A percentile compares a stretch with the other conserved stretches of the same genome.
Evolutionary conservation across 352 stramenopile species (phyloP).

Genomic region (Nannochloropsis limnetica): DNA sequence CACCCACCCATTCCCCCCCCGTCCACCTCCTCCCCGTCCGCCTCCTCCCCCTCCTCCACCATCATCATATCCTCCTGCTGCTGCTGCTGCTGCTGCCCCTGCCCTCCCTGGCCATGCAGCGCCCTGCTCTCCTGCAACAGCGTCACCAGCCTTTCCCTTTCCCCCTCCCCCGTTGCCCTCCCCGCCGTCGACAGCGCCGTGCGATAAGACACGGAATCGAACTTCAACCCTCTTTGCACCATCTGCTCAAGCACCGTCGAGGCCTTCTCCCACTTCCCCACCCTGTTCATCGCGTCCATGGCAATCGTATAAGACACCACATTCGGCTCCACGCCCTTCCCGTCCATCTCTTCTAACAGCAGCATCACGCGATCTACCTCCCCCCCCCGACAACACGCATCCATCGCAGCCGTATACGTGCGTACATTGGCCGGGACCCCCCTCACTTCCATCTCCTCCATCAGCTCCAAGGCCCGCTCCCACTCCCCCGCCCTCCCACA

Average conservation of each 20-base stretch:
- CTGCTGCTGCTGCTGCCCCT: background rate
- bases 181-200: slow-evolving; percentile 38
- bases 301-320: slow-evolving; percentile 39
- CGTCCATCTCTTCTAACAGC: slow-evolving; percentile 43
- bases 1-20: background rate
- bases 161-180: slow-evolving; percentile 36
- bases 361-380: slow-evolving; percentile 35
- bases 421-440: slow-evolving; percentile 38
- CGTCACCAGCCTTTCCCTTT: background rate
- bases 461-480: slow-evolving; percentile 42
- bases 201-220: slow-evolving; percentile 38
- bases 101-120: background rate
- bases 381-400: slow-evolving; percentile 34
- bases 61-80: background rate
- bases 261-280: slow-evolving; percentile 40
- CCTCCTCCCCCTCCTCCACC: background rate
- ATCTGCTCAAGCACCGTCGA: slow-evolving; percentile 44
- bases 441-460: slow-evolving; percentile 38
- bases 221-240: slow-evolving; percentile 38
- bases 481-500: slow-evolving; percentile 43
- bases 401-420: slow-evolving; percentile 41
- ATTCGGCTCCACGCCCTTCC: slow-evolving; percentile 40
- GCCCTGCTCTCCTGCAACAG: background rate
- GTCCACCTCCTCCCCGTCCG: background rate
- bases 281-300: slow-evolving; percentile 41